These are phyloP conservation scores for Candida sonorensis DNA, from an alignment of 805 yeast species.

Conservation along the genomic window DNA sequence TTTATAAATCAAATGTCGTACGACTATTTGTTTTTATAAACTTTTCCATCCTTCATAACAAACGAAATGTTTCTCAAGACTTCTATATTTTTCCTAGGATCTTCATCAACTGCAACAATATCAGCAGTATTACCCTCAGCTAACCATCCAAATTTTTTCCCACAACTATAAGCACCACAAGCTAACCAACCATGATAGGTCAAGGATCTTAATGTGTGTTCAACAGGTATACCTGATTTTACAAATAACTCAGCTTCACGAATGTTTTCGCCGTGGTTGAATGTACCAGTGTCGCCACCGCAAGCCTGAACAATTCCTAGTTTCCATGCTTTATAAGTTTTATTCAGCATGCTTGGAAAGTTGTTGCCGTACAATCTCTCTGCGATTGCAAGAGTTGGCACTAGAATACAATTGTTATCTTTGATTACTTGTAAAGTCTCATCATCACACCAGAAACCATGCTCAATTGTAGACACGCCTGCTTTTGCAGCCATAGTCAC, in stretches of 20 bases:
- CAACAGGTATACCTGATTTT: conserved; percentile 20
- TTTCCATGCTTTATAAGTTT: conserved; percentile 17
- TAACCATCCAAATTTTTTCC: conserved; percentile 22
- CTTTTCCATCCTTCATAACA: conserved; percentile 24
- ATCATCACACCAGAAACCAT: conserved; percentile 21
- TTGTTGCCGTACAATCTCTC: conserved; percentile 18
- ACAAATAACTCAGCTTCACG: conserved; percentile 22
- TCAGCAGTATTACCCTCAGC: conserved; percentile 20
- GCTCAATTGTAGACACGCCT: conserved; percentile 21
- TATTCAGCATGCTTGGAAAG: conserved; percentile 12
- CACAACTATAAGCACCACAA: conserved; percentile 19
- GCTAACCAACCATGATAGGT: conserved; percentile 25
- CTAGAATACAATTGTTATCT: conserved; percentile 16
- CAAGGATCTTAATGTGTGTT: conserved; percentile 12
- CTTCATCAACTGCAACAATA: conserved; percentile 18
- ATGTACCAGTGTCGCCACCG: conserved; percentile 26
- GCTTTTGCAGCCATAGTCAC: conserved; percentile 23
- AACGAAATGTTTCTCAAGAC: conserved; percentile 15
- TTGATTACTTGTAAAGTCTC: conserved; percentile 14
- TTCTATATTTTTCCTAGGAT: conserved; percentile 11
- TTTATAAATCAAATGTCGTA: no score
- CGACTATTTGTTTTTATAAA: conserved; percentile 15
- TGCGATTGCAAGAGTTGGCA: conserved; percentile 21
- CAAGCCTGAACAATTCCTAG: conserved; percentile 21
- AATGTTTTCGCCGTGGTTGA: conserved; percentile 25